Percentiles rank a stretch among this genome's conserved stretches.
Evolutionary conservation across 1,284 basidiomycete genomes (phyloP).

Genomic region (Malassezia cuniculi): DNA sequence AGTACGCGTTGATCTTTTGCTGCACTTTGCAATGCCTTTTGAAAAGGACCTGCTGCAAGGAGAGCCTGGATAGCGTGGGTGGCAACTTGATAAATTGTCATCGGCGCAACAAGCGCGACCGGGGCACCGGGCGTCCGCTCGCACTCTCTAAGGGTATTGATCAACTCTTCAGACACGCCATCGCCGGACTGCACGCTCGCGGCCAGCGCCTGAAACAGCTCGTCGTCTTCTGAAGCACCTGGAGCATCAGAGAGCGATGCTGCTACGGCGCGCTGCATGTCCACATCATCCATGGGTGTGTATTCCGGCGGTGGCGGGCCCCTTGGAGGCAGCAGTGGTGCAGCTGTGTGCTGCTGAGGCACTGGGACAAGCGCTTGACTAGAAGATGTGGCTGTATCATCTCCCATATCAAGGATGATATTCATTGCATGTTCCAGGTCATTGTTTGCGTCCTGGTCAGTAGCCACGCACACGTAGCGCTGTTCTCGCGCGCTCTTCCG

Average conservation of each 20-base stretch:
- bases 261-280: slow-evolving; percentile 10
- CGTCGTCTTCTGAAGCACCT: slow-evolving; percentile 5
- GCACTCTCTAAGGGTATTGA: slow-evolving; percentile 8
- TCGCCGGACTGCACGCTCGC: slow-evolving; percentile 10
- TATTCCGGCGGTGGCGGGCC: background rate
- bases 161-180: slow-evolving; percentile 5
- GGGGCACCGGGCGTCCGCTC: slow-evolving; percentile 7
- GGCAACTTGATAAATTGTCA: slow-evolving; percentile 2
- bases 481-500: slow-evolving; percentile 2
- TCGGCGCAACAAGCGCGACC: slow-evolving; percentile 5
- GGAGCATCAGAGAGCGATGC: slow-evolving; percentile 7
- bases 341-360: too few species aligned
- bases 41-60: slow-evolving; percentile 1
- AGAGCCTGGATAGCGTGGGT: slow-evolving; percentile 7
- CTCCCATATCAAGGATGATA: slow-evolving; percentile 1
- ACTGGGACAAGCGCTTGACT: too few species aligned
- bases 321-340: too few species aligned
- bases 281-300: background rate
- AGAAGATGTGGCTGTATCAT: too few species aligned
- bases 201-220: slow-evolving; percentile 12
- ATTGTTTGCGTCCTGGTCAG: background rate
- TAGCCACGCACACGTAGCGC: slow-evolving; percentile 2
- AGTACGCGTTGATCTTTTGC: too few species aligned
- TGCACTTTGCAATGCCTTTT: slow-evolving; percentile 2
- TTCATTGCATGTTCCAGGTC: slow-evolving; percentile 14